Percentiles rank a stretch among this genome's conserved stretches.
Conservation (phyloP, 1,139 yeast species). For the Lodderomyces pseudojiufengensis region DNA sequence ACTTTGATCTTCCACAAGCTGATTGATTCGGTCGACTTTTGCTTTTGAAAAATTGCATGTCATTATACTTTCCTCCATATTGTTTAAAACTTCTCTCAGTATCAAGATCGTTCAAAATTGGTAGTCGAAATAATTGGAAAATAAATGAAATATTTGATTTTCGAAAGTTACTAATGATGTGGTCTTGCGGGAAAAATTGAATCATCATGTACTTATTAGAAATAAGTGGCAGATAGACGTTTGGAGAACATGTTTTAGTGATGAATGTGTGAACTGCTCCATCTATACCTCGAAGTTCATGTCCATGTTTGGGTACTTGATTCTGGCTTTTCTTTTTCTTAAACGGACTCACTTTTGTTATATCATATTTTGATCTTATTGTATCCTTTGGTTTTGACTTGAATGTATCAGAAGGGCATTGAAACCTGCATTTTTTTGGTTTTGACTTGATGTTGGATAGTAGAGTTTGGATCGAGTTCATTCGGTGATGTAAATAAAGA, state of each 20-base stretch:
- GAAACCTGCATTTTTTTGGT: slow-evolving; percentile 10
- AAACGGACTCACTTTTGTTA: not conserved
- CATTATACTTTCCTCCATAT: slow-evolving; percentile 29
- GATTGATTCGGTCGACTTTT: slow-evolving; percentile 29
- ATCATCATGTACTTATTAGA: slow-evolving; percentile 22
- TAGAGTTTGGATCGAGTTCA: slow-evolving; percentile 7
- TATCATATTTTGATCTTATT: not conserved
- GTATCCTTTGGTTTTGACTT: slow-evolving; percentile 3
- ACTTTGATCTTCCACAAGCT: slow-evolving; percentile 31
- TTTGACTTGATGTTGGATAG: slow-evolving; percentile 3
- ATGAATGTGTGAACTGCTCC: slow-evolving; percentile 21
- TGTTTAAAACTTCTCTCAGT: slow-evolving; percentile 20
- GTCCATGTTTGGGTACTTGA: slow-evolving; percentile 25
- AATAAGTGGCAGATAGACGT: slow-evolving; percentile 21
- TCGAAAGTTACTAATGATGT: slow-evolving; percentile 25
- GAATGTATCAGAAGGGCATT: too few species aligned
- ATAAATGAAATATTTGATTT: slow-evolving; percentile 41
- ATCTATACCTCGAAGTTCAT: slow-evolving; percentile 41
- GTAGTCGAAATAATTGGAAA: slow-evolving; percentile 15
- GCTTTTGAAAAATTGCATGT: slow-evolving; percentile 22
- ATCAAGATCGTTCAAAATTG: slow-evolving; percentile 21
- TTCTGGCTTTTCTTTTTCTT: too few species aligned
- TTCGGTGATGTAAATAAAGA: not conserved
- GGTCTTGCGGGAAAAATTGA: slow-evolving; percentile 28
- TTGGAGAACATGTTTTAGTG: too few species aligned